Evolutionary conservation across 352 stramenopile species (phyloP), one percentile per base, ranked within the genome.

Genomic region (Globisporangium emineosum): DNA sequence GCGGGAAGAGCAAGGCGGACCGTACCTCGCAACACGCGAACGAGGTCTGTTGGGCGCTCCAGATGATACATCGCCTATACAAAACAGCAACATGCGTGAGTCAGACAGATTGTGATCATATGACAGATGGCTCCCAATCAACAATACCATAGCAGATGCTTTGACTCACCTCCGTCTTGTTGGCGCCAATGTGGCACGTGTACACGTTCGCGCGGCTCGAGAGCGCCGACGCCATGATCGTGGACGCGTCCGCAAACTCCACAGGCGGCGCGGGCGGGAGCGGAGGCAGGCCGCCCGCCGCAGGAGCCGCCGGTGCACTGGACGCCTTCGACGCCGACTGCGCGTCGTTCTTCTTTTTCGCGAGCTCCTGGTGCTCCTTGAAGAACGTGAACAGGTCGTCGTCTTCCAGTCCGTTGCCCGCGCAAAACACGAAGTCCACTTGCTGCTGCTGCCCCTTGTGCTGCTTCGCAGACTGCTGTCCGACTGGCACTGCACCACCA

Each of bases 301-400:
- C 49, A 29, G 63, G 35, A 53, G 62, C 7, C 9, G 42, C 53
- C n/a, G 54, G 15, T 21, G 30, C 23, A 19, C n/a, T 45, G 30
- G 55, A 43, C 30, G 43, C 50, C 17, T 40, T 32, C 12, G 50
- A 17, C 30, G 69, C 43, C 8, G 27, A 27, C n/a, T 58, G 52
- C 52, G 30, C 27, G 30, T 43, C 52, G 40, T 43, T 35, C n/a
- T 68, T 60, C 42, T 74, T 73, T 66, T 71, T 73, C 3, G 70
- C 60, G 19, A 71, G 51, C 56, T 85, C 78, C 56, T 76, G 73
- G 43, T 89, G 78, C 61, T 91, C 81, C 42, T 84, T 79, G 64
- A 97, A 91, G 56, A 89, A 93, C 67, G 81, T 80, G 62, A 95
- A 96, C 60, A 96, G 66, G 56, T 96, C 88, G 65, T 94, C 86